phyloP scores from a whole-genome alignment of 495 filamentous ascomycete species.

The Pyronema omphalodes region DNA sequence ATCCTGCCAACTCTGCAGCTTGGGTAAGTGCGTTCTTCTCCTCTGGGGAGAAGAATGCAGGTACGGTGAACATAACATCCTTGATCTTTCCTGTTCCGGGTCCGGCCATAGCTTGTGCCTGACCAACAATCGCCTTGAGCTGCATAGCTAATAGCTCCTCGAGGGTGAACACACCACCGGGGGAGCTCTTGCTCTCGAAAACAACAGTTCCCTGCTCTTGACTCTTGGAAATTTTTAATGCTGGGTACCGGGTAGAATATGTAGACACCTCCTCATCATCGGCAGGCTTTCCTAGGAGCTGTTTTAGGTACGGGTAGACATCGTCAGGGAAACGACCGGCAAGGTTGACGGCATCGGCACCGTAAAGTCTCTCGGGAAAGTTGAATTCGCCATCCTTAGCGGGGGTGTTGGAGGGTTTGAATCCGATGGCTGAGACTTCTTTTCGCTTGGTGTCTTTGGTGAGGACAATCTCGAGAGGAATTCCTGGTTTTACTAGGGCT shows the following conservation, averaged over 20 bases:
- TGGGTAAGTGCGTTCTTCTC: conserved; percentile 68
- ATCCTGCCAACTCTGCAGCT: conserved; percentile 70
- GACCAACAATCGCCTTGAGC: conserved; percentile 67
- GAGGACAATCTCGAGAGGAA: conserved; percentile 92
- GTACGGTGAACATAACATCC: conserved; percentile 77
- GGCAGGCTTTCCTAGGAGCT: conserved; percentile 54
- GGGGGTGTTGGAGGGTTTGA: conserved; percentile 57
- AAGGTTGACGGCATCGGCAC: conserved; percentile 75
- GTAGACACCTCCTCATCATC: conserved; percentile 42
- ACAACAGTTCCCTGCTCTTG: conserved; percentile 50
- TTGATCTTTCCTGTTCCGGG: conserved; percentile 44
- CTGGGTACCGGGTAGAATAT: conserved; percentile 57
- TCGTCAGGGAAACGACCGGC: conserved; percentile 77
- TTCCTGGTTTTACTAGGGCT: conserved; percentile 87
- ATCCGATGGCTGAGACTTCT: conserved; percentile 76
- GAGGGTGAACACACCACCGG: conserved; percentile 54
- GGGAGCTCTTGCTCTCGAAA: conserved; percentile 51
- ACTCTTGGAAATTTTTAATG: conserved; percentile 36
- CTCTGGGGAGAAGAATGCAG: conserved; percentile 74
- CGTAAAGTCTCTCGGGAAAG: conserved; percentile 82
- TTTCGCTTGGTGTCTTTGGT: conserved; percentile 98
- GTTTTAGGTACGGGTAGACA: conserved; percentile 83
- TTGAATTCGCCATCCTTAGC: conserved; percentile 33
- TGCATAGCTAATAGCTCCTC: conserved; percentile 97
- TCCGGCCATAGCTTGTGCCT: conserved; percentile 75